Conservation (phyloP, 768 basidiomycete species). For the Russula sp. region DNA sequence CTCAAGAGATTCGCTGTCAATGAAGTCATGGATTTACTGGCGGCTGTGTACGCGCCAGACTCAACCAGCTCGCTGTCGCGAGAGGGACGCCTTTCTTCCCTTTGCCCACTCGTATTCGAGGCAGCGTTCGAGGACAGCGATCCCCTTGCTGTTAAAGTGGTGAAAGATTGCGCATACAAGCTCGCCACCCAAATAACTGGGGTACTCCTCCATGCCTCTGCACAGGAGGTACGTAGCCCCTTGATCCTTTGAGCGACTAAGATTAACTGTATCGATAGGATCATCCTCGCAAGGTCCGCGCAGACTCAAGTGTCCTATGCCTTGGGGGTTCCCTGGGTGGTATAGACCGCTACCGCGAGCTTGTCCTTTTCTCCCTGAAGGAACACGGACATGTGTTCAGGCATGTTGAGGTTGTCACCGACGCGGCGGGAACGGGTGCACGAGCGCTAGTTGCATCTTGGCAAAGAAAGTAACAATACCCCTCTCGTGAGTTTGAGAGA, state of each 20-base stretch:
- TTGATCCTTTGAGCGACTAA: neutral
- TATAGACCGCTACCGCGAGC: conserved; percentile 48
- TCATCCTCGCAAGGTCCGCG: conserved; percentile 32
- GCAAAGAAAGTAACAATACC: conserved; percentile 1
- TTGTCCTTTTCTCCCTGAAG: conserved; percentile 48
- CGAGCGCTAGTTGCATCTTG: conserved; percentile 38
- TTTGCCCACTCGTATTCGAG: conserved; percentile 69
- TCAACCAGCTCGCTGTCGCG: conserved; percentile 37
- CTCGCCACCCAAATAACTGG: conserved; percentile 55
- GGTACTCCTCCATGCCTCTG: conserved; percentile 36
- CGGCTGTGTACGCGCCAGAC: conserved; percentile 58
- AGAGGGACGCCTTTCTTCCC: conserved; percentile 69
- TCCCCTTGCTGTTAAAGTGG: conserved; percentile 52
- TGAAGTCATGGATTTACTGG: conserved; percentile 56
- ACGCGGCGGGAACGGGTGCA: conserved; percentile 62
- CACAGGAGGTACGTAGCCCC: neutral
- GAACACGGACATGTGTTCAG: conserved; percentile 55
- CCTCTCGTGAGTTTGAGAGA: neutral
- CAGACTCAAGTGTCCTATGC: conserved; percentile 54
- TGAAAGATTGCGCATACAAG: conserved; percentile 42
- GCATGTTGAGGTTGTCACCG: conserved; percentile 58
- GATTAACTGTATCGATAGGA: neutral
- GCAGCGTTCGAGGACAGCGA: conserved; percentile 67
- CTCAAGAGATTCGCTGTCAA: conserved; percentile 49
- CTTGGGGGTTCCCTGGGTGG: conserved; percentile 77